Evolutionary conservation across 2,329 filamentous ascomycete species (phyloP), one percentile per base, ranked within the genome.

Genomic region (Trichoderma lentiforme): DNA sequence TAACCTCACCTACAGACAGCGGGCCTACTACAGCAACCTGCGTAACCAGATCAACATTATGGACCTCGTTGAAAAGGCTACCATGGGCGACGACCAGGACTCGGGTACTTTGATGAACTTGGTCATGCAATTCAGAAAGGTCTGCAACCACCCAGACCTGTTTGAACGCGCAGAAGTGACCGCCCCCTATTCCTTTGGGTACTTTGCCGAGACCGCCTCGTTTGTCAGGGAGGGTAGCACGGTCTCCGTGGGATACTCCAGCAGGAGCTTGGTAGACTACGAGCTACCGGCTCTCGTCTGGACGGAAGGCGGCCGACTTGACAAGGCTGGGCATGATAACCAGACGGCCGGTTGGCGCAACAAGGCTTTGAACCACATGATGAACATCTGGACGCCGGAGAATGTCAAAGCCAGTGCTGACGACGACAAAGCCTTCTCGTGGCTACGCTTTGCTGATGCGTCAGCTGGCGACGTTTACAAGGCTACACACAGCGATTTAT

Each of bases 111-210:
- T 99, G 78, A 98, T 99, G 96, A 99, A 99, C 82, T 86, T 99
- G 75, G 96, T 99, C 74, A 99, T 99, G 96, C 96, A 99, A 83
- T 99, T 99, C 88, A 90, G 96, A 77, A 99, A 99, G 84, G 96
- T 99, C 71, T 99, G 96, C 85, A 99, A 99, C 79, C 96, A 99
- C 80, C 96, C 96, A 0, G 96, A 99, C 82, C 83, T 99, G 39
- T 99, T 99, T 76, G 95, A 99, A 82, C 92, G 96, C 60, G 95
- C 95, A 11, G 95, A 98, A 73, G 97, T 94, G 9, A 91, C 89
- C 28, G 97, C 95, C 9, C 94, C 96, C 0, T 91, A 95, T 77
- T 92, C 93, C 1, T 90, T 92, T 76, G 90, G 91, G n/a, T 89
- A 92, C 80, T 99, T 95, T 82, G 96, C 95, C 15, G 96, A 99